A percentile compares a stretch with the other conserved stretches of the same genome.
Evolutionary conservation across 2,329 filamentous ascomycete genomes (phyloP).

Genomic region (Trichophaea hybrida): DNA sequence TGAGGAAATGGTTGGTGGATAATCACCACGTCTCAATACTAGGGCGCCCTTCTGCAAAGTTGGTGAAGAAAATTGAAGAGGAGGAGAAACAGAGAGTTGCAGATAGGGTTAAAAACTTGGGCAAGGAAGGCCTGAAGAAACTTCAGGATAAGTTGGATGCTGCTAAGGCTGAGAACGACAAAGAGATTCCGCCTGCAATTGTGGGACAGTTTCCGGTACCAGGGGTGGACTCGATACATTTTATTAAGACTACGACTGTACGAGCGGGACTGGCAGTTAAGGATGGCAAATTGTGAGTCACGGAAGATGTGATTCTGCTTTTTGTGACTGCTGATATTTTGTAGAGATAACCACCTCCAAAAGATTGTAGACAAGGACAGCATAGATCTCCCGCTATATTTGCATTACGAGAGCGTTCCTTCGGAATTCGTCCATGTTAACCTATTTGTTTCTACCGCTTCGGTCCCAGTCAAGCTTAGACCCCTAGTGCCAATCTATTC

Average conservation of each 20-base stretch:
- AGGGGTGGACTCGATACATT: constrained; percentile 79
- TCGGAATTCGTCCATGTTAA: constrained; percentile 84
- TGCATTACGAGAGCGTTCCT: constrained; percentile 92
- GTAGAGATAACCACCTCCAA: constrained; percentile 52
- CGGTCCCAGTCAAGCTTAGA: constrained; percentile 65
- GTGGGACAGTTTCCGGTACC: constrained; percentile 72
- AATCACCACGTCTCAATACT: constrained; percentile 68
- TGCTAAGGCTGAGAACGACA: constrained; percentile 79
- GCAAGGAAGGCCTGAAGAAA: constrained; percentile 63
- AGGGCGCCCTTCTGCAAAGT: constrained; percentile 65
- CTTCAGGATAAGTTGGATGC: constrained; percentile 62
- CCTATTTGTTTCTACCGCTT: constrained; percentile 62
- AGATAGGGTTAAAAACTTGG: constrained; percentile 63
- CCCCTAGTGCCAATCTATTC: constrained; percentile 73
- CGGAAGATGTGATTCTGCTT: not conserved
- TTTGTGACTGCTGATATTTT: not conserved
- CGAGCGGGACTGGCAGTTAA: constrained; percentile 63
- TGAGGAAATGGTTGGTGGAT: constrained; percentile 42
- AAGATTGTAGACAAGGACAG: constrained; percentile 57
- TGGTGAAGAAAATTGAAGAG: constrained; percentile 66
- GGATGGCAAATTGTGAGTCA: constrained; percentile 42
- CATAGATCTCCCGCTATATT: constrained; percentile 57
- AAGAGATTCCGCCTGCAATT: constrained; percentile 67
- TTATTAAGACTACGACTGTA: constrained; percentile 66
- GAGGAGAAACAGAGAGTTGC: constrained; percentile 60